phyloP scores from a whole-genome alignment of 2,329 filamentous ascomycete species.

The Fusarium sp. region DNA sequence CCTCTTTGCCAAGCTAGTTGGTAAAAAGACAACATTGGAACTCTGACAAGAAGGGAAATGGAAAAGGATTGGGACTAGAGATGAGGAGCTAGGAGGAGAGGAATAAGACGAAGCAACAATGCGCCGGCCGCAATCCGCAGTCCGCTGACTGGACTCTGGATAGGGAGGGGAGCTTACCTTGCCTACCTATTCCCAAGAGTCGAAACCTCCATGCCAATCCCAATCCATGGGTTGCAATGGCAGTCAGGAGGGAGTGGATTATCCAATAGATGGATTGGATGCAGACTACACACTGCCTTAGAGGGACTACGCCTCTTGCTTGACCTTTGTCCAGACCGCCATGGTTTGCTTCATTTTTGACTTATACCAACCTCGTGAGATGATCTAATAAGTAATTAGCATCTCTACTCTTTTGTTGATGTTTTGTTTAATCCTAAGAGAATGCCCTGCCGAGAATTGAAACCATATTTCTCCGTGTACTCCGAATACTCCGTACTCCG shows the following conservation, averaged over 20 bases:
- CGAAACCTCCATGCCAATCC: not conserved
- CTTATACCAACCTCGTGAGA: not conserved
- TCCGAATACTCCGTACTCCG: not conserved
- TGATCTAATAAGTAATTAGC: not conserved
- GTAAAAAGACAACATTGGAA: not conserved
- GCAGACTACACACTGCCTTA: not conserved
- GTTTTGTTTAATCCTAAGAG: not conserved
- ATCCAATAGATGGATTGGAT: not conserved
- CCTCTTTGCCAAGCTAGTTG: not conserved
- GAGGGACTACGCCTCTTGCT: not conserved
- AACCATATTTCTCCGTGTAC: not conserved
- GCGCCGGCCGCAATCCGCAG: slow-evolving; percentile 14
- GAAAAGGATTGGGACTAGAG: not conserved
- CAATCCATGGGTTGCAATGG: not conserved
- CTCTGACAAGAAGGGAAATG: not conserved
- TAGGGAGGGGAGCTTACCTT: not conserved
- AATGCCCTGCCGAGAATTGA: not conserved
- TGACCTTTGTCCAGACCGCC: not conserved
- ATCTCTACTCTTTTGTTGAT: not conserved
- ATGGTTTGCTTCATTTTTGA: not conserved
- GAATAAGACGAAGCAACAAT: not conserved
- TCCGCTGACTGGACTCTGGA: not conserved
- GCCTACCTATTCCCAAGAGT: not conserved
- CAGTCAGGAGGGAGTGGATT: not conserved
- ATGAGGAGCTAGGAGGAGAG: not conserved